These are phyloP conservation scores for Sporothrix euskadiensis DNA, from an alignment of 2,329 filamentous ascomycete genomes.

Conservation along the genomic window DNA sequence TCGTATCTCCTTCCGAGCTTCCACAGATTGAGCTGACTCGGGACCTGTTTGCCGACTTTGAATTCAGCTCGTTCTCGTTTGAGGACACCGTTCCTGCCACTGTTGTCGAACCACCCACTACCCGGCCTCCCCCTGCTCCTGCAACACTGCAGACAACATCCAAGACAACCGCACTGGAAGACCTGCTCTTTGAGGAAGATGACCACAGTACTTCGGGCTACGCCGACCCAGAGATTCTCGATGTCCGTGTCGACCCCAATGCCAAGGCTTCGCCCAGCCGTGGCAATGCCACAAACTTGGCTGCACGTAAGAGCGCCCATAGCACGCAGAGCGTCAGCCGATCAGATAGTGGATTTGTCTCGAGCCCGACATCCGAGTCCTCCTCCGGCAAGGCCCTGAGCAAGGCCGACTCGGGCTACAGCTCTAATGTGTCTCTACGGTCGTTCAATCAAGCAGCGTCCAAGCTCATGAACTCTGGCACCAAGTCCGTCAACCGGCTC, in stretches of 20 bases:
- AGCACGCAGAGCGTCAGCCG: constrained; percentile 38
- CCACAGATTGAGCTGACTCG: constrained; percentile 25
- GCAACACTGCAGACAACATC: constrained; percentile 47
- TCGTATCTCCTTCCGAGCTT: neutral
- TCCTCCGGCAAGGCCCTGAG: constrained; percentile 50
- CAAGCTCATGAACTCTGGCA: constrained; percentile 37
- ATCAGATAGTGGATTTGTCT: constrained; percentile 54
- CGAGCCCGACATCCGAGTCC: constrained; percentile 48
- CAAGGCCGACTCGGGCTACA: constrained; percentile 63
- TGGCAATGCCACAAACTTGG: constrained; percentile 9
- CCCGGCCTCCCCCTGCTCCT: constrained; percentile 38
- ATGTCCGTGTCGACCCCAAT: constrained; percentile 47
- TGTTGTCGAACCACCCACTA: constrained; percentile 27
- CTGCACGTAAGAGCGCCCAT: constrained; percentile 13
- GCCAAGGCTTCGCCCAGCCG: constrained; percentile 43
- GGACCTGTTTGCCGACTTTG: constrained; percentile 36
- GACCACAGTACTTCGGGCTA: constrained; percentile 42
- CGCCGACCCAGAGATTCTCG: constrained; percentile 42
- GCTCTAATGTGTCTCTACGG: constrained; percentile 59
- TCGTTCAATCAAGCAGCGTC: constrained; percentile 47
- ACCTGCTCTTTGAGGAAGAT: constrained; percentile 51
- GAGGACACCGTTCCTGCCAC: constrained; percentile 31
- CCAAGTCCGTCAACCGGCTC: constrained; percentile 34
- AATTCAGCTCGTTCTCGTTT: constrained; percentile 43
- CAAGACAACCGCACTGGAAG: constrained; percentile 51